Evolutionary conservation across 75 land plant species (phyloP).

Genomic region (Azolla pinnata): DNA sequence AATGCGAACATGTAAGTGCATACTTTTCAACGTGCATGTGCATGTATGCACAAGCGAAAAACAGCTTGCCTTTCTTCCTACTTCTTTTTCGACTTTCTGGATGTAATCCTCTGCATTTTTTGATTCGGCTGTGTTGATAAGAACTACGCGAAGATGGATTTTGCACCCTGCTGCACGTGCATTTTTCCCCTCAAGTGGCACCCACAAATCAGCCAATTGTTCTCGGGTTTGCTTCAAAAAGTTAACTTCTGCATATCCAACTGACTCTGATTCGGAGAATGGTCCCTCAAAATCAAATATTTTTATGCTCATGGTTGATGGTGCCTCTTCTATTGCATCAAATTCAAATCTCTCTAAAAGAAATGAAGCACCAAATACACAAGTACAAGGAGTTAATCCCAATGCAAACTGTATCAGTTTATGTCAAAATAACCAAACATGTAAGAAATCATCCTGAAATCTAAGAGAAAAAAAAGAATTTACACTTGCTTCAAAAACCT

Average conservation of each 20-base stretch:
- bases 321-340: conserved; percentile 86
- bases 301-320: conserved; percentile 73
- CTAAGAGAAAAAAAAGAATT: background rate
- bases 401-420: too few species aligned
- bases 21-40: too few species aligned
- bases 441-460: background rate
- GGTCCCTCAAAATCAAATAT: conserved; percentile 89
- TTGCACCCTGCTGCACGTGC: conserved; percentile 49
- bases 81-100: conserved; percentile 68
- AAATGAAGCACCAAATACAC: too few species aligned
- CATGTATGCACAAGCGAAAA: too few species aligned
- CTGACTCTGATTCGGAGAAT: conserved; percentile 56
- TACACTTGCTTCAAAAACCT: too few species aligned
- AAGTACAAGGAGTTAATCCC: too few species aligned
- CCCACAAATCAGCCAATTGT: conserved; percentile 71
- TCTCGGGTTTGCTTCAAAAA: conserved; percentile 53
- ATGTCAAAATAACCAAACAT: too few species aligned
- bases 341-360: conserved; percentile 75
- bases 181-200: conserved; percentile 59
- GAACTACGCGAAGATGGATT: conserved; percentile 60
- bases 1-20: too few species aligned
- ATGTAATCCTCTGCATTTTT: conserved; percentile 48
- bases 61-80: conserved; percentile 71
- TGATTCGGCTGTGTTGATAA: conserved; percentile 54
- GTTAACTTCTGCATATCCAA: conserved; percentile 80